Percentiles rank a stretch among this genome's conserved stretches.
Conservation (phyloP, 116 monocot species). For the Trichopus zeylanicus region DNA sequence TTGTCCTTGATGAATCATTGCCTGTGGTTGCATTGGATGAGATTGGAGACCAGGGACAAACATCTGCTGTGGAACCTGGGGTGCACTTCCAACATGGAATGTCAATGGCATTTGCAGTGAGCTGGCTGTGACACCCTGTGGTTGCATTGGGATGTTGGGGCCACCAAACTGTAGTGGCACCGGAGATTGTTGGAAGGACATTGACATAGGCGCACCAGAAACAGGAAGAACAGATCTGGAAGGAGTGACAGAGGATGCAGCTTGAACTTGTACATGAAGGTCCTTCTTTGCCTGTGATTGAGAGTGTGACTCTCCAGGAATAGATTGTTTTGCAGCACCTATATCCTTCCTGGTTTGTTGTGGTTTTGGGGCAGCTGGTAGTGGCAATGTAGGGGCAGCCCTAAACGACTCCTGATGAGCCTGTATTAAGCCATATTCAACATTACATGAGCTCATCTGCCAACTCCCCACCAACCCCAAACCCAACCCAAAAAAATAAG, state of each 20-base stretch:
- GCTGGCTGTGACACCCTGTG: constrained; percentile 27
- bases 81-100: constrained; percentile 35
- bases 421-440: constrained; percentile 15
- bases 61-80: constrained; percentile 49
- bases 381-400: constrained; percentile 23
- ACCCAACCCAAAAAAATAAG: no score
- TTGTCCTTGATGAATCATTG: constrained; percentile 66
- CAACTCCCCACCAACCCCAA: no score
- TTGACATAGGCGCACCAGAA: constrained; percentile 28
- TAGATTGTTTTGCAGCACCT: constrained; percentile 20
- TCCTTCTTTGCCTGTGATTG: constrained; percentile 43
- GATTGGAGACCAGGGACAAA: constrained; percentile 42
- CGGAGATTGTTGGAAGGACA: constrained; percentile 49
- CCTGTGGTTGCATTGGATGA: constrained; percentile 50
- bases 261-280: constrained; percentile 18
- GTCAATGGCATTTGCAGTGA: constrained; percentile 52
- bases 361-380: constrained; percentile 33
- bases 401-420: constrained; percentile 34
- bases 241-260: constrained; percentile 6
- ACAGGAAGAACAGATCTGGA: constrained; percentile 32
- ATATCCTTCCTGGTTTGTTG: constrained; percentile 28
- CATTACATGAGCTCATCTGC: no score
- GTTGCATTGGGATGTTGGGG: constrained; percentile 38
- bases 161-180: constrained; percentile 61
- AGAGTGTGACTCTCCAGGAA: constrained; percentile 22